phyloP scores from a whole-genome alignment of 2,329 filamentous ascomycete species.

The Plectosphaerella plurivora region DNA sequence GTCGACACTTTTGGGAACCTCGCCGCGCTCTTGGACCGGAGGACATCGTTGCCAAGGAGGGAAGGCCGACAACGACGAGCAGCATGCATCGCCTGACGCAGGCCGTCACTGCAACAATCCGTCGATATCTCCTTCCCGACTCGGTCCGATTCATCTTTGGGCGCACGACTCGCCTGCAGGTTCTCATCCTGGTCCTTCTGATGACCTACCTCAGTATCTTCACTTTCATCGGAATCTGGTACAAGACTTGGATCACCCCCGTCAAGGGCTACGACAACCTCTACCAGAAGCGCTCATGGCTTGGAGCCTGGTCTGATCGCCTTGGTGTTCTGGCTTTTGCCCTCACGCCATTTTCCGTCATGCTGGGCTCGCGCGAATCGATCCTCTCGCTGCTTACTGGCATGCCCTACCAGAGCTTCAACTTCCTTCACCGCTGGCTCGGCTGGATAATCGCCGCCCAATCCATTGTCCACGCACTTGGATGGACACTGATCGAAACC shows the following conservation, averaged over 20 bases:
- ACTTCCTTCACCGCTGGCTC: constrained; percentile 73
- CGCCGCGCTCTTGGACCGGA: constrained; percentile 16
- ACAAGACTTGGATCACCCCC: constrained; percentile 66
- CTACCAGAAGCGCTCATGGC: constrained; percentile 59
- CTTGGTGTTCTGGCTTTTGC: constrained; percentile 69
- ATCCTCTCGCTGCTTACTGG: constrained; percentile 67
- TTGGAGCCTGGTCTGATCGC: constrained; percentile 66
- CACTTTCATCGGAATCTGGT: constrained; percentile 64
- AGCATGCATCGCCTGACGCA: no score
- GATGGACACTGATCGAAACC: constrained; percentile 64
- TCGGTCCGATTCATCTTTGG: constrained; percentile 54
- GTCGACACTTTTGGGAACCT: not conserved
- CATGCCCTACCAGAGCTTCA: constrained; percentile 71
- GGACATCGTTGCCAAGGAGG: not conserved
- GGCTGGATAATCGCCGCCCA: constrained; percentile 71
- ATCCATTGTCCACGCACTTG: constrained; percentile 63
- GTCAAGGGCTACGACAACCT: constrained; percentile 50
- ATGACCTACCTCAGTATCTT: constrained; percentile 61
- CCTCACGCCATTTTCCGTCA: constrained; percentile 64
- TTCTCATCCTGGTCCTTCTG: constrained; percentile 57
- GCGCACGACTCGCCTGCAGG: constrained; percentile 63
- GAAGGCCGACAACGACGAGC: no score
- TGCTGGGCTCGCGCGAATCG: constrained; percentile 65
- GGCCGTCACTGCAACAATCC: no score
- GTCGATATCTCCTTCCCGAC: constrained; percentile 11